Evolutionary conservation across 2,329 filamentous ascomycete genomes (phyloP).

Genomic region (Fusarium setosum): DNA sequence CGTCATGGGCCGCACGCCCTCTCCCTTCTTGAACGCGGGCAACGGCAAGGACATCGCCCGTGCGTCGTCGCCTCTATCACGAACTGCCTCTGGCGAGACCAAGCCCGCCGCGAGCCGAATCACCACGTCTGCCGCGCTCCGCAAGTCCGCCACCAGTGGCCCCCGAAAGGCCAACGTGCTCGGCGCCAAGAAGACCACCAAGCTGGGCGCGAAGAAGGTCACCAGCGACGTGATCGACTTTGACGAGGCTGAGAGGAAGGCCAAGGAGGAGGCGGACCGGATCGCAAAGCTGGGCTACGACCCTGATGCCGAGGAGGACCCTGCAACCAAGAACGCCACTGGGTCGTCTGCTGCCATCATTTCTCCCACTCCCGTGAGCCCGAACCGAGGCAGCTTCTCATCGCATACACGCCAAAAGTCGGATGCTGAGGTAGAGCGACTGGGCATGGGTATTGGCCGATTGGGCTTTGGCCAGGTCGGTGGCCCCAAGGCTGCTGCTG

Average conservation of each 20-base stretch:
- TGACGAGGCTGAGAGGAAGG: slow-evolving; percentile 96
- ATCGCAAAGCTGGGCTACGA: slow-evolving; percentile 97
- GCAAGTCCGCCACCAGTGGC: slow-evolving; percentile 74
- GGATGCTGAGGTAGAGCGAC: slow-evolving; percentile 83
- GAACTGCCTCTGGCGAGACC: slow-evolving; percentile 63
- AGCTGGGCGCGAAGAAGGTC: slow-evolving; percentile 94
- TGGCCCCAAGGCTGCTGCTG: slow-evolving; percentile 66
- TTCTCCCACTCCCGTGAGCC: slow-evolving; percentile 80
- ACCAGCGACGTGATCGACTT: slow-evolving; percentile 87
- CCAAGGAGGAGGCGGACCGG: slow-evolving; percentile 95
- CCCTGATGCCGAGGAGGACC: slow-evolving; percentile 82
- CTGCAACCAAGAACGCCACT: slow-evolving; percentile 58
- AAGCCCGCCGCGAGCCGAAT: slow-evolving; percentile 76
- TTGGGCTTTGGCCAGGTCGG: slow-evolving; percentile 91
- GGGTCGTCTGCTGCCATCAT: slow-evolving; percentile 71
- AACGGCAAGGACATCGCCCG: slow-evolving; percentile 80
- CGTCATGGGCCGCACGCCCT: slow-evolving; percentile 81
- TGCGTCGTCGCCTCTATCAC: slow-evolving; percentile 83
- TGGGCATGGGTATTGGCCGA: slow-evolving; percentile 89
- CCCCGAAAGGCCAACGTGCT: slow-evolving; percentile 88
- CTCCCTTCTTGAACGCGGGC: slow-evolving; percentile 88
- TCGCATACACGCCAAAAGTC: slow-evolving; percentile 68
- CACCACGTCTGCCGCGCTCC: slow-evolving; percentile 82
- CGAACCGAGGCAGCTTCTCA: slow-evolving; percentile 68
- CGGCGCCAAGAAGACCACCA: slow-evolving; percentile 82